Base-by-base conservation (phyloP, 1,284 basidiomycete genomes). In the Naganishia albida region DNA sequence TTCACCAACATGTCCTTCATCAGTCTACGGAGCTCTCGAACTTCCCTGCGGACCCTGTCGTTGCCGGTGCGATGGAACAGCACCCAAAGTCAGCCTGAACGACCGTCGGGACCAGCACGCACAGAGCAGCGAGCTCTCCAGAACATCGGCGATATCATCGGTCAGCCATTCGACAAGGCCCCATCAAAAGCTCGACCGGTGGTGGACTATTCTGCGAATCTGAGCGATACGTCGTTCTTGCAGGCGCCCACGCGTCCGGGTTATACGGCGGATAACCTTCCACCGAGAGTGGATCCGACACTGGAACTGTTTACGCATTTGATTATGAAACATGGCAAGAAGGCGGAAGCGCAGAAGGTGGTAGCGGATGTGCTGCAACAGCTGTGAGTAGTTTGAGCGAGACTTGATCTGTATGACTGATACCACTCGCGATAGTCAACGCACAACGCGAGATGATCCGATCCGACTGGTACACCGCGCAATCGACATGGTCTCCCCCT, bases 391-490 rank as follows among this genome's bases (percentile, higher is more conserved):
- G 23, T 42, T n/a, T 13, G 3, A 8, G 0, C 8, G n/a, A 10
- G 20, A 10, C 18, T 7, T 20, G 7, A 26, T n/a, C 7, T 25
- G 3, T 38, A 39, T 18, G 16, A 50, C 57, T 54, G 28, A 60
- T 20, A 28, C 20, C 18, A 18, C n/a, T 0, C 25, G 38, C 38
- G 26, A 23, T 74, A 84, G 92, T 34, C 88, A 89, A 76, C 82
- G 86, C 10, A 81, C 88, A 67, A 93, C 90, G 8, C 85, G 88
- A 67, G 82, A 85, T 15, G 84, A 86, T 16, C 88, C 91, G 0
- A 80, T 91, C 34, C 88, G 88, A n/a, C 85, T 93, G 66, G 78
- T 93, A 4, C 86, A 87, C 46, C 77, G 85, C 70, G 91, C 90
- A 0, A 78, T 93, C 51, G 73, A 83, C 51, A 75, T 82, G 1